These are phyloP conservation scores for Heracleum sosnowskyi DNA, from an alignment of 129 eudicot genomes.

Conservation along the genomic window DNA sequence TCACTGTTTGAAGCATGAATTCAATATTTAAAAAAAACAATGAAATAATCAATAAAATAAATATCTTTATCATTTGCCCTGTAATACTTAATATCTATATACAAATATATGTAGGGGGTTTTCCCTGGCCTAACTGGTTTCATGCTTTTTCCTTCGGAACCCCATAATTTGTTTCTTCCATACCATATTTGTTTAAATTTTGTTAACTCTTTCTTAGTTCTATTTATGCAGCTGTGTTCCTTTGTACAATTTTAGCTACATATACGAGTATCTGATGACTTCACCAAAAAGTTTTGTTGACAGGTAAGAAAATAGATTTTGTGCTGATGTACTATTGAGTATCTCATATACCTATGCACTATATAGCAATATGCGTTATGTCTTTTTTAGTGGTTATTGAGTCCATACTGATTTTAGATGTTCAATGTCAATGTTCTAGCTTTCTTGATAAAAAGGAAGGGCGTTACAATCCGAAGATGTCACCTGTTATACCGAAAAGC, in stretches of 20 bases:
- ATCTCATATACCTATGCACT: background rate
- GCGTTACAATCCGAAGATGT: conserved; percentile 87
- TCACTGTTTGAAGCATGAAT: background rate
- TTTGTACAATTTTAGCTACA: conserved; percentile 74
- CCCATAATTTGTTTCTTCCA: too few species aligned
- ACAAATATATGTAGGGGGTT: background rate
- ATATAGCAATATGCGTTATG: background rate
- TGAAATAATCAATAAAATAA: too few species aligned
- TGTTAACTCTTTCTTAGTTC: background rate
- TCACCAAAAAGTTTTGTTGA: conserved; percentile 93
- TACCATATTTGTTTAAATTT: background rate
- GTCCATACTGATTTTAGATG: background rate
- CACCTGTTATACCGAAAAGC: conserved; percentile 61
- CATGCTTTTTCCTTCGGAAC: background rate
- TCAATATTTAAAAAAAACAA: too few species aligned
- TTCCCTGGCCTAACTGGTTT: background rate
- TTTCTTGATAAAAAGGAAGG: conserved; percentile 82
- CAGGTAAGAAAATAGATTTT: conserved; percentile 38
- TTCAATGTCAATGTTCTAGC: conserved; percentile 28
- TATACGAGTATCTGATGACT: conserved; percentile 64
- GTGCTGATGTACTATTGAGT: background rate
- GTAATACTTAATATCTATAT: background rate
- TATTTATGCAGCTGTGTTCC: conserved; percentile 74
- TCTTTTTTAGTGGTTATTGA: background rate
- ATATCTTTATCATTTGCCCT: background rate